Conservation (phyloP, 2,329 filamentous ascomycete species). For the Claviceps purpurea region DNA sequence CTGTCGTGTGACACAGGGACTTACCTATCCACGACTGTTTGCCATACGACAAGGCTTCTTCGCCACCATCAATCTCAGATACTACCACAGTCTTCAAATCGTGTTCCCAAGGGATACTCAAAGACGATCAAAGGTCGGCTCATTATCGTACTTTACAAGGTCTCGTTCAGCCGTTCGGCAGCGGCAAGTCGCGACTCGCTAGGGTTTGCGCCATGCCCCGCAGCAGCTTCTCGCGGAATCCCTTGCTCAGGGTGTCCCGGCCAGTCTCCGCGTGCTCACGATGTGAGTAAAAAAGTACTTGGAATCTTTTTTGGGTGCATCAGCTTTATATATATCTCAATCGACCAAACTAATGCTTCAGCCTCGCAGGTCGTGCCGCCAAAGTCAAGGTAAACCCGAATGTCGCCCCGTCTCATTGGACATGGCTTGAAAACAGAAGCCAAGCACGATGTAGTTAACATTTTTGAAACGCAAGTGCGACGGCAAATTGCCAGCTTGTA, state of each 20-base stretch:
- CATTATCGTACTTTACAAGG: neutral
- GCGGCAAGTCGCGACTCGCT: neutral
- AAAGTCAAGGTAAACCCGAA: constrained; percentile 66
- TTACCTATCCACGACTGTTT: neutral
- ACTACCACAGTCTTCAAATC: neutral
- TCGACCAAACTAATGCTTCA: neutral
- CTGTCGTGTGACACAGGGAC: neutral
- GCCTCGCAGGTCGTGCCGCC: constrained; percentile 52
- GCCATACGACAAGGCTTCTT: neutral
- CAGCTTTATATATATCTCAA: neutral
- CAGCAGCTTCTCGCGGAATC: constrained; percentile 38
- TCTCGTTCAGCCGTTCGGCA: neutral
- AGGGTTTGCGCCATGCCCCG: constrained; percentile 25
- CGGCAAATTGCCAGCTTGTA: constrained; percentile 88
- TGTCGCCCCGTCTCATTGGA: neutral
- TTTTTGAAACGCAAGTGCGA: constrained; percentile 49
- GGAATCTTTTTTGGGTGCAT: neutral
- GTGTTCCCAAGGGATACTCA: neutral
- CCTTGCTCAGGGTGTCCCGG: constrained; percentile 58
- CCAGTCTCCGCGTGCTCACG: constrained; percentile 70
- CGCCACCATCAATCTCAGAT: neutral
- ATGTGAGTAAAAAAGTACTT: constrained; percentile 33
- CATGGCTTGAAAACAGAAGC: neutral
- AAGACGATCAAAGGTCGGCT: neutral
- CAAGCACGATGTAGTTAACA: neutral